phyloP scores from a whole-genome alignment of 2,329 filamentous ascomycete genomes.

The Myriosclerotinia curreyana region DNA sequence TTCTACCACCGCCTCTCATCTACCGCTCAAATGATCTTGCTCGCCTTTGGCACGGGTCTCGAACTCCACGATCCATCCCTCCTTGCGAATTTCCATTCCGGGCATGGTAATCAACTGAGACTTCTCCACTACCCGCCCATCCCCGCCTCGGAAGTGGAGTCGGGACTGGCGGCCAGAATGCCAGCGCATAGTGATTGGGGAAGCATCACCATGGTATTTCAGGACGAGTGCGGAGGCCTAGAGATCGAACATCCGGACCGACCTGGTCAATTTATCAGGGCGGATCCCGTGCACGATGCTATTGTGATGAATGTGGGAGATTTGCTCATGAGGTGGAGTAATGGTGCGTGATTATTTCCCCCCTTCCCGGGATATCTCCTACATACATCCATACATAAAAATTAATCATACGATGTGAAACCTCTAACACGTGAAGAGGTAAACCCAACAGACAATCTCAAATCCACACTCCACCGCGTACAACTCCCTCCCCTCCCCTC shows the following conservation, averaged over 20 bases:
- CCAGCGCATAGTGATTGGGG: slow-evolving; percentile 53
- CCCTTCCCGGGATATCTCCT: neutral
- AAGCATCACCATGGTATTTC: slow-evolving; percentile 51
- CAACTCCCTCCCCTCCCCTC: slow-evolving; percentile 44
- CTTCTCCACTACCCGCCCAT: slow-evolving; percentile 57
- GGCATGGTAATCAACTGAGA: slow-evolving; percentile 57
- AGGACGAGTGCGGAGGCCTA: slow-evolving; percentile 51
- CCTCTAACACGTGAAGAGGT: neutral
- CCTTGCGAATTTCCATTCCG: slow-evolving; percentile 50
- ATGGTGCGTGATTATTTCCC: slow-evolving; percentile 40
- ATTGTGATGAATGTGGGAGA: slow-evolving; percentile 51
- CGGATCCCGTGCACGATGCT: slow-evolving; percentile 42
- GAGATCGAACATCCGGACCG: slow-evolving; percentile 47
- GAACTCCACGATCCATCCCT: slow-evolving; percentile 46
- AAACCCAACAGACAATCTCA: slow-evolving; percentile 44
- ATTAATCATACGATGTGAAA: too few species aligned
- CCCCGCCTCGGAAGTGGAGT: slow-evolving; percentile 45
- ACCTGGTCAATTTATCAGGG: slow-evolving; percentile 44
- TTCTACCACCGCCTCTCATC: slow-evolving; percentile 51
- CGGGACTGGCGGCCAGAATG: slow-evolving; percentile 45
- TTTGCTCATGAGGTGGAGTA: slow-evolving; percentile 50
- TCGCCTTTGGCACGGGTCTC: slow-evolving; percentile 48
- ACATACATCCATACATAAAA: too few species aligned
- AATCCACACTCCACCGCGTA: slow-evolving; percentile 54
- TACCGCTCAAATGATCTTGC: slow-evolving; percentile 45